phyloP scores from a whole-genome alignment of 257 asterid genomes.

The Cordia subcordata region DNA sequence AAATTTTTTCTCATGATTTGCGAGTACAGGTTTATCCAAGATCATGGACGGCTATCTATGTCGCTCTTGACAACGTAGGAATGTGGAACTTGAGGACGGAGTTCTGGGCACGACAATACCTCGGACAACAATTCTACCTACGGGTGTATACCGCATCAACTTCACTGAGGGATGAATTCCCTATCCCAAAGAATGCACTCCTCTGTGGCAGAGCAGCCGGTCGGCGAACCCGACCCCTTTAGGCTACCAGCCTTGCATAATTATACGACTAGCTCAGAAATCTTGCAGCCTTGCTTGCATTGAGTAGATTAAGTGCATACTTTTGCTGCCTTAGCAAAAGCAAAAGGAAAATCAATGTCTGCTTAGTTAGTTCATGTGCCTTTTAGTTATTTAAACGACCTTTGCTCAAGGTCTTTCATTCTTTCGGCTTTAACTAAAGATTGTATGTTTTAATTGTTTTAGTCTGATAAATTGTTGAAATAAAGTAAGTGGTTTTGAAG shows the following conservation, averaged over 20 bases:
- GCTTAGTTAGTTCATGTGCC: constrained; percentile 2
- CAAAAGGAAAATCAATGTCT: not conserved
- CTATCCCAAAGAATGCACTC: constrained; percentile 81
- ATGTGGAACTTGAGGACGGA: constrained; percentile 90
- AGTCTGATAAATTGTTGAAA: not conserved
- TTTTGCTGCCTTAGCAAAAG: constrained; percentile 9
- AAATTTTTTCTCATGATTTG: not conserved
- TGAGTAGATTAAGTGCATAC: not conserved
- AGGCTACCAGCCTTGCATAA: not conserved
- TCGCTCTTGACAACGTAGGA: constrained; percentile 79
- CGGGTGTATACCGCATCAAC: constrained; percentile 67
- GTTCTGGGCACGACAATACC: constrained; percentile 80
- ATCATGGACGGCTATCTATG: constrained; percentile 71
- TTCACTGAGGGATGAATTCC: constrained; percentile 76
- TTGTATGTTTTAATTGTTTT: constrained; percentile 8
- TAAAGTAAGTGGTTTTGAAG: not conserved
- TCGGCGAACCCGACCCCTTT: constrained; percentile 64
- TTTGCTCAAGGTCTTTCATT: constrained; percentile 23
- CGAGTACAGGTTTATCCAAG: constrained; percentile 71
- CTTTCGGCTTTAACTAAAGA: constrained; percentile 6
- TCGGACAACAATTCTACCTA: constrained; percentile 75
- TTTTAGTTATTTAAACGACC: constrained; percentile 6
- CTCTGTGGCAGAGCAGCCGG: constrained; percentile 82
- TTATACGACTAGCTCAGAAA: constrained; percentile 3
- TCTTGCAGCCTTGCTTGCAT: not conserved